Percentiles rank a stretch among this genome's conserved stretches.
Conservation (phyloP, 1,284 basidiomycete species). For the Boletus sp. region DNA sequence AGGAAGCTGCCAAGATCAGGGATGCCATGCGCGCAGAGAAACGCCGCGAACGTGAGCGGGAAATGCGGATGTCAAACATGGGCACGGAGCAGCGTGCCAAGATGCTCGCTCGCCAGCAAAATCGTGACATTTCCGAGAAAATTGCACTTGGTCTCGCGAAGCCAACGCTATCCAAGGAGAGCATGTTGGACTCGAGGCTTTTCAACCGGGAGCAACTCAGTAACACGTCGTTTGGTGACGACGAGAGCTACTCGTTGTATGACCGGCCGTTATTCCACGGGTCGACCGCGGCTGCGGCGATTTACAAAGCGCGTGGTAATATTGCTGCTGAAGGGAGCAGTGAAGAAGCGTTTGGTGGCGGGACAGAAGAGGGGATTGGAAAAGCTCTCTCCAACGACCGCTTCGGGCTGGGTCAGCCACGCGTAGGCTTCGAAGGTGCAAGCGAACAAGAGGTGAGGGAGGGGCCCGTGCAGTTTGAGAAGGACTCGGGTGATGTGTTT, state of each 20-base stretch:
- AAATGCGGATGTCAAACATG: slow-evolving; percentile 99
- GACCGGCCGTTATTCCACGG: slow-evolving; percentile 96
- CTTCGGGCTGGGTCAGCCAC: slow-evolving; percentile 86
- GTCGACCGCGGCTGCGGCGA: slow-evolving; percentile 92
- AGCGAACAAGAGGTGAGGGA: slow-evolving; percentile 78
- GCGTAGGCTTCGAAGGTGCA: slow-evolving; percentile 86
- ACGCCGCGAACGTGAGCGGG: slow-evolving; percentile 89
- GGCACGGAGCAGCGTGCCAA: slow-evolving; percentile 95
- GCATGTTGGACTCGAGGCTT: slow-evolving; percentile 93
- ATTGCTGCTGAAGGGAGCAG: slow-evolving; percentile 67
- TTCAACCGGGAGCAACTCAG: slow-evolving; percentile 94
- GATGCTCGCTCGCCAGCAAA: slow-evolving; percentile 91
- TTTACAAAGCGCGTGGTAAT: slow-evolving; percentile 91
- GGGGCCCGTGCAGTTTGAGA: slow-evolving; percentile 99
- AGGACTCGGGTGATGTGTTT: slow-evolving; percentile 96
- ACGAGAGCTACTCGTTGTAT: slow-evolving; percentile 91
- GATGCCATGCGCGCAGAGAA: slow-evolving; percentile 92
- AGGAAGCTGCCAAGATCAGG: slow-evolving; percentile 81
- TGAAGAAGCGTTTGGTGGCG: slow-evolving; percentile 89
- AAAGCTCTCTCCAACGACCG: slow-evolving; percentile 91
- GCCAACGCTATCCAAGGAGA: slow-evolving; percentile 91
- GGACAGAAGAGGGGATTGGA: slow-evolving; percentile 90
- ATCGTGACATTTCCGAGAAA: slow-evolving; percentile 99
- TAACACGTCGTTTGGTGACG: slow-evolving; percentile 81
- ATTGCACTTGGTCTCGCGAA: slow-evolving; percentile 97